Base-by-base conservation (phyloP, 192 early-diverging fungal species). In the Backusella luteola region DNA sequence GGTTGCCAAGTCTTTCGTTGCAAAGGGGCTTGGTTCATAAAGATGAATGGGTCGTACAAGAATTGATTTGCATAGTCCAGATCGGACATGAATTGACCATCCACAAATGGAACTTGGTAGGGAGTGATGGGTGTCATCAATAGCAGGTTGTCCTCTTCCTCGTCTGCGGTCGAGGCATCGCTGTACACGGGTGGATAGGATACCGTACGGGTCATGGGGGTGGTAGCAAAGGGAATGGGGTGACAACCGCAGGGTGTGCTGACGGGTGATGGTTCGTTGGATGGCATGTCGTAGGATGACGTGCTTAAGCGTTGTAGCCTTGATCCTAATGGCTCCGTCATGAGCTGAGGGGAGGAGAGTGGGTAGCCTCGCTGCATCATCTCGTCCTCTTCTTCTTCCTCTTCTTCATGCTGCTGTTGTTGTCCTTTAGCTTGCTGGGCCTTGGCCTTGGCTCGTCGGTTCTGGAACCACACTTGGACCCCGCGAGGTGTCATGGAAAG, bases 401-500 rank as follows among this genome's bases (percentile, higher is more conserved):
- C 21, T 1, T 21, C 19, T n/a, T 71, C 39, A 42, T 44, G 17
- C 32, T 66, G 53, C 32, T 46, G 12, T 42, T 49, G 68, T 4
- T 29, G 14, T 19, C 42, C 39, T 32, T 72, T 72, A 26, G 12
- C 34, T 44, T 49, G 66, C 21, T 93, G 89, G 29, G 88, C 83
- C 83, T 95, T 95, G 41, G 91, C 86, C 82, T 97, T 97, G 34
- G 96, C 96, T 39, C 96, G 86, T 17, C 94, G 88, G 77, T 95
- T 96, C 78, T 96, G 94, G 81, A 96, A 96, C 95, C 93, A 95
- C 11, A 95, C 90, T 75, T 95, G 93, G 34, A 95, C 88, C 11
- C 88, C 89, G 52, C 93, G 84, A 2, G 92, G 87, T 17, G 89
- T 86, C 87, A 95, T 90, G 19, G 81, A 85, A 41, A 94, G 79